Evolutionary conservation across 2,329 filamentous ascomycete genomes (phyloP), one percentile per base, ranked within the genome.

Genomic region (Ophiobolus disseminans): DNA sequence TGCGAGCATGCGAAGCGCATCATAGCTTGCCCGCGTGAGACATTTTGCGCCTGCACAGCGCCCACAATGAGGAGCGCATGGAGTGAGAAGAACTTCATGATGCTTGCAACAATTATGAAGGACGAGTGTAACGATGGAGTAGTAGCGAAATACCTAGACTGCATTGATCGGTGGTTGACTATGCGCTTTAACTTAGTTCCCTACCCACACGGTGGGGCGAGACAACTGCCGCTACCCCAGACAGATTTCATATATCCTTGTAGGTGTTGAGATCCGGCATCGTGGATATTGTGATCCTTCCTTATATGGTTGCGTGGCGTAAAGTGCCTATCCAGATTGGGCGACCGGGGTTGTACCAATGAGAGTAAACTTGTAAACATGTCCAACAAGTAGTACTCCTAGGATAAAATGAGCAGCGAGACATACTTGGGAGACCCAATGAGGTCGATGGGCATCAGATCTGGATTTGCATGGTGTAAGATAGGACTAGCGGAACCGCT

Each of bases 1-100:
- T 68, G 62, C 8, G 62, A 67, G 34, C 65, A 68, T 4, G 56
- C 63, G 30, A 67, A 68, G 16, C 65, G 59, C 49, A 56, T 56
- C 53, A 56, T 56, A 5, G 49, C 45, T 5, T 45, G 38, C 2
- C 48, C 40, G 14, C 44, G 39, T 10, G 31, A 41, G 22, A 36
- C 28, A 34, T 52, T 48, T 17, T 56, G 53, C 20, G 40, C 43
- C 8, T 44, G 23, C 16, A 13, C 39, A 4, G 17, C 26, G 20
- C 31, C 40, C 11, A 25, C 4, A 8, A 53, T 21, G 25, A 21
- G 16, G 17, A 53, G 21, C 4, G 16, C n/a, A 10, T 35, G 16
- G 4, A 42, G 2, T 16, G 11, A 4, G 5, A 32, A 23, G 23
- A 36, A 10, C n/a, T 25, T 51, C 48, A 51, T 51, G 25, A 20